Conservation (phyloP, 129 eudicot species). For the Flaveria sonorensis region DNA sequence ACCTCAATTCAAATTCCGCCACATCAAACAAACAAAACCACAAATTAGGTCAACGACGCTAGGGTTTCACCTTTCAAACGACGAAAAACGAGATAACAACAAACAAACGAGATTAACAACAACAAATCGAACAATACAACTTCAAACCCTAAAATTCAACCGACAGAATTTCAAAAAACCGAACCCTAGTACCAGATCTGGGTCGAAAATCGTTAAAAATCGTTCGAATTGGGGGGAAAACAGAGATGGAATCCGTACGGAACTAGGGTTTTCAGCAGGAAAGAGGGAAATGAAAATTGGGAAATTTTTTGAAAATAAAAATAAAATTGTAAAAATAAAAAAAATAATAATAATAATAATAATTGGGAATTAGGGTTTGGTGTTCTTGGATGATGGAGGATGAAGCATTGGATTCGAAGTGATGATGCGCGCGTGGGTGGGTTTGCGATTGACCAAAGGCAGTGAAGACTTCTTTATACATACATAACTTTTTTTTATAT, state of each 20-base stretch:
- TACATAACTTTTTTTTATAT: no score
- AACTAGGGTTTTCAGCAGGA: slow-evolving; percentile 43
- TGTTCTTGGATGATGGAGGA: slow-evolving; percentile 12
- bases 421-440: not conserved
- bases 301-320: not conserved
- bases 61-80: slow-evolving; percentile 19
- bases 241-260: slow-evolving; percentile 32
- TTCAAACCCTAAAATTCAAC: slow-evolving; percentile 30
- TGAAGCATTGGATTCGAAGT: slow-evolving; percentile 43
- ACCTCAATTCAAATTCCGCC: slow-evolving; percentile 11
- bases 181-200: slow-evolving; percentile 35
- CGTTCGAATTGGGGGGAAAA: slow-evolving; percentile 10
- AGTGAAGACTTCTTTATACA: slow-evolving; percentile 18
- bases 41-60: slow-evolving; percentile 10
- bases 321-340: not conserved
- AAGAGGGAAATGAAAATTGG: not conserved
- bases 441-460: slow-evolving; percentile 33
- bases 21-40: not conserved
- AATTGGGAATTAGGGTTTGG: slow-evolving; percentile 42
- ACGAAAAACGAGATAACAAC: slow-evolving; percentile 8
- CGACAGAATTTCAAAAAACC: not conserved
- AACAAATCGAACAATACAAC: not conserved
- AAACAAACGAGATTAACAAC: no score
- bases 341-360: not conserved
- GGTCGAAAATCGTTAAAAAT: slow-evolving; percentile 3